Evolutionary conservation across 345 rosid species (phyloP).

Genomic region (Draba incana): DNA sequence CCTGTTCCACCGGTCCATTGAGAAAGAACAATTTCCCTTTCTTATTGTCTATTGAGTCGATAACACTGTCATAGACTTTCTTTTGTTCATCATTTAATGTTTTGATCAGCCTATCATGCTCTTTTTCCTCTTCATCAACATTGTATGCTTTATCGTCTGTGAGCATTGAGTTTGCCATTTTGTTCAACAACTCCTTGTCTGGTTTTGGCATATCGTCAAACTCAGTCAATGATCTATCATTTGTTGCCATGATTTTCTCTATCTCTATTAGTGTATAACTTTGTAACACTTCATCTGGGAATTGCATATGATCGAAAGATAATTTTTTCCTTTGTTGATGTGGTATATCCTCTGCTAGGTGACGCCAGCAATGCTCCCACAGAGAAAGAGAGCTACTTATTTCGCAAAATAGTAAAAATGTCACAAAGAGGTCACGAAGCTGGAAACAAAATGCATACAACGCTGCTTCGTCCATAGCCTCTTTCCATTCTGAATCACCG

Average conservation of each 20-base stretch:
- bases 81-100: neutral
- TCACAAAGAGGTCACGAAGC: slow-evolving; percentile 2
- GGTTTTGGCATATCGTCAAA: slow-evolving; percentile 17
- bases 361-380: slow-evolving; percentile 11
- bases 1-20: no score
- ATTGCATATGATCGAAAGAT: neutral
- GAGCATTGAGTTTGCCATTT: neutral
- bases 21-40: no score
- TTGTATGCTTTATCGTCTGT: neutral
- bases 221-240: neutral
- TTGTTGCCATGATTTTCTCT: neutral
- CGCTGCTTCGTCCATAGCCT: neutral
- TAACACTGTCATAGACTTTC: no score
- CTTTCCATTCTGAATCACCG: slow-evolving; percentile 13
- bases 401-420: neutral
- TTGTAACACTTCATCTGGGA: neutral
- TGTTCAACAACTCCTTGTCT: neutral
- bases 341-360: neutral
- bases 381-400: neutral
- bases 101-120: neutral
- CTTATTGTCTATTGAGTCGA: no score
- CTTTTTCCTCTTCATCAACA: neutral
- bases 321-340: neutral
- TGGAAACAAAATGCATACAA: slow-evolving; percentile 1
- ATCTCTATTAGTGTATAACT: neutral